Percentiles rank a stretch among this genome's conserved stretches.
These are phyloP conservation scores for Durusdinium trenchii DNA, from an alignment of 73 alveolate genomes.

Conservation along the genomic window DNA sequence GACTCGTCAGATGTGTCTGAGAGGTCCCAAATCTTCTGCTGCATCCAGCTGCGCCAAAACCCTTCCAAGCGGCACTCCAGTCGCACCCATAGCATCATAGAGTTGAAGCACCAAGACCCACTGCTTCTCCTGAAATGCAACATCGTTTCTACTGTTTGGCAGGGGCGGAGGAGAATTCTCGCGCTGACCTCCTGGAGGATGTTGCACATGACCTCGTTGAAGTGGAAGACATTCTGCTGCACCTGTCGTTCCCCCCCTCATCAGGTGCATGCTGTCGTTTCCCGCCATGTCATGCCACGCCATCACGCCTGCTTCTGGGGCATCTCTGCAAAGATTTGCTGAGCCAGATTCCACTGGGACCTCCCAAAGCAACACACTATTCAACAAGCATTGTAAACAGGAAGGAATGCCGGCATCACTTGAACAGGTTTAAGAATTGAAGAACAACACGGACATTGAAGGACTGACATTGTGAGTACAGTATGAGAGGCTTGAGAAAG, in stretches of 20 bases:
- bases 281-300: not conserved
- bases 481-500: no score
- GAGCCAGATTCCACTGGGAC: not conserved
- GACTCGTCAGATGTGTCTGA: no score
- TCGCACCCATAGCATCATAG: not conserved
- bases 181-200: not conserved
- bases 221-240: slow-evolving; percentile 11
- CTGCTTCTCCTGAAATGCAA: not conserved
- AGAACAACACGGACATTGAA: no score
- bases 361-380: no score
- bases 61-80: not conserved
- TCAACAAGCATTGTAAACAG: no score
- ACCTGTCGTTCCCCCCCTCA: not conserved
- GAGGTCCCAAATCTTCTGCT: no score
- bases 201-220: slow-evolving; percentile 41
- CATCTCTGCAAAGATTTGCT: not conserved
- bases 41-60: not conserved
- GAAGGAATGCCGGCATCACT: no score
- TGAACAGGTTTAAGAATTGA: no score
- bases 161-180: not conserved
- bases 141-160: not conserved
- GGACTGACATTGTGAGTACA: no score
- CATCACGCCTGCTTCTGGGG: not conserved
- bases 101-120: not conserved
- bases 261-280: not conserved